phyloP scores from a whole-genome alignment of 371 early-diverging fungal genomes.

The Coemansia sp. region DNA sequence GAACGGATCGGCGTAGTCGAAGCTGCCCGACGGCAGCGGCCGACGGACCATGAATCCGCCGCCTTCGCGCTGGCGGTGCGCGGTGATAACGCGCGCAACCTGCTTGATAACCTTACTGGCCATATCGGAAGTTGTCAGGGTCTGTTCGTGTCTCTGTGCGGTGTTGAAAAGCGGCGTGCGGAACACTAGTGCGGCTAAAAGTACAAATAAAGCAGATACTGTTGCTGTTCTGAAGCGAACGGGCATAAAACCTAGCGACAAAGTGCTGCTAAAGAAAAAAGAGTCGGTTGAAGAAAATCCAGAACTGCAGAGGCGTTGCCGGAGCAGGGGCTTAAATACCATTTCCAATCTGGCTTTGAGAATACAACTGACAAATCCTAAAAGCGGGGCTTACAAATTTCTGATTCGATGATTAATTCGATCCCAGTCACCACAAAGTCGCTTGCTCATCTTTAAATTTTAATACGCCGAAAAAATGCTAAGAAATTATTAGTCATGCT shows the following conservation, averaged over 20 bases:
- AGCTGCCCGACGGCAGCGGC: conserved; percentile 63
- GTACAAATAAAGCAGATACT: conserved; percentile 31
- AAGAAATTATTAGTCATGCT: neutral
- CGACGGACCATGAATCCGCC: conserved; percentile 64
- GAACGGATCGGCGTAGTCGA: conserved; percentile 78
- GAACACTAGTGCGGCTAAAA: conserved; percentile 26
- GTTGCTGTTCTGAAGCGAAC: conserved; percentile 12
- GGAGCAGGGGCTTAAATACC: neutral
- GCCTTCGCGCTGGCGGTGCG: conserved; percentile 47
- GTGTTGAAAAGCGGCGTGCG: conserved; percentile 5
- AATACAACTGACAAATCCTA: neutral
- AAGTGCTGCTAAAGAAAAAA: neutral
- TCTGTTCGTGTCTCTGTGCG: neutral
- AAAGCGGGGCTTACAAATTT: conserved; percentile 4
- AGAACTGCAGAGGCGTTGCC: neutral
- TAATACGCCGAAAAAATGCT: too few species aligned
- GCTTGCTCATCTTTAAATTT: neutral
- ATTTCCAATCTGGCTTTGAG: neutral
- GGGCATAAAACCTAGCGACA: conserved; percentile 12
- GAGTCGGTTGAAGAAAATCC: neutral
- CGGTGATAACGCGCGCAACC: conserved; percentile 39
- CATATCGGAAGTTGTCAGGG: conserved; percentile 16
- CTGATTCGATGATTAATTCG: neutral
- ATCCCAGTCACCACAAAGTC: neutral
- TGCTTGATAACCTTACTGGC: conserved; percentile 43